These are phyloP conservation scores for Panaeolus cyanescens DNA, from an alignment of 768 basidiomycete species.

Conservation along the genomic window DNA sequence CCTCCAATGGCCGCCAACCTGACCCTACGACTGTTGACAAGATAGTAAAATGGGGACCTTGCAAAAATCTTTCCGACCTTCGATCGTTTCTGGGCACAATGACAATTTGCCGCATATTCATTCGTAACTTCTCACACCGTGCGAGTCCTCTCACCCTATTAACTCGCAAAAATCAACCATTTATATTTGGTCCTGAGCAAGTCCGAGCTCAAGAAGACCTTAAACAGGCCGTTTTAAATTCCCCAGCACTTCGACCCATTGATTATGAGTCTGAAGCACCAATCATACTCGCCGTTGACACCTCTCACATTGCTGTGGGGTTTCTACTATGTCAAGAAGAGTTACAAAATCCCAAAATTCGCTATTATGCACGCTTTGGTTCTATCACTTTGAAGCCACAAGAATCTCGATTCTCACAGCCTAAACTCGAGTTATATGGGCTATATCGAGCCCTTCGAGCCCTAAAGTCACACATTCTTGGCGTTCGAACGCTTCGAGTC, in stretches of 20 bases:
- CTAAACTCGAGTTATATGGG: slow-evolving; percentile 38
- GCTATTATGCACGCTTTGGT: slow-evolving; percentile 29
- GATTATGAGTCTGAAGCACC: slow-evolving; percentile 27
- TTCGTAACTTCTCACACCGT: slow-evolving; percentile 24
- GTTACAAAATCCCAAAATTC: slow-evolving; percentile 8
- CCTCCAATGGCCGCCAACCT: slow-evolving; percentile 26
- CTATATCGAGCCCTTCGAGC: slow-evolving; percentile 23
- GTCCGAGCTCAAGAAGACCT: slow-evolving; percentile 18
- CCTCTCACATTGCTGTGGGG: slow-evolving; percentile 33
- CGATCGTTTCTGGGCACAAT: slow-evolving; percentile 28
- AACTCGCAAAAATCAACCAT: slow-evolving; percentile 24
- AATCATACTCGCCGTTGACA: slow-evolving; percentile 39
- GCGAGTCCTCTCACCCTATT: slow-evolving; percentile 24
- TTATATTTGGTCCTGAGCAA: slow-evolving; percentile 31
- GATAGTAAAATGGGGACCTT: slow-evolving; percentile 27
- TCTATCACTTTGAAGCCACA: slow-evolving; percentile 38
- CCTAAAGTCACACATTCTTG: slow-evolving; percentile 26
- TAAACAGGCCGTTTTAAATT: slow-evolving; percentile 21
- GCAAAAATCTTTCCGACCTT: slow-evolving; percentile 11
- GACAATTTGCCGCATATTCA: slow-evolving; percentile 29
- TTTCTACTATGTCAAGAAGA: slow-evolving; percentile 33
- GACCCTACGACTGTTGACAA: slow-evolving; percentile 20
- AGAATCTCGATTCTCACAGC: slow-evolving; percentile 27
- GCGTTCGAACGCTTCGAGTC: slow-evolving; percentile 29
- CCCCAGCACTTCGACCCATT: slow-evolving; percentile 30